phyloP scores from a whole-genome alignment of 305 asterid species.

The Petunia hybrid region DNA sequence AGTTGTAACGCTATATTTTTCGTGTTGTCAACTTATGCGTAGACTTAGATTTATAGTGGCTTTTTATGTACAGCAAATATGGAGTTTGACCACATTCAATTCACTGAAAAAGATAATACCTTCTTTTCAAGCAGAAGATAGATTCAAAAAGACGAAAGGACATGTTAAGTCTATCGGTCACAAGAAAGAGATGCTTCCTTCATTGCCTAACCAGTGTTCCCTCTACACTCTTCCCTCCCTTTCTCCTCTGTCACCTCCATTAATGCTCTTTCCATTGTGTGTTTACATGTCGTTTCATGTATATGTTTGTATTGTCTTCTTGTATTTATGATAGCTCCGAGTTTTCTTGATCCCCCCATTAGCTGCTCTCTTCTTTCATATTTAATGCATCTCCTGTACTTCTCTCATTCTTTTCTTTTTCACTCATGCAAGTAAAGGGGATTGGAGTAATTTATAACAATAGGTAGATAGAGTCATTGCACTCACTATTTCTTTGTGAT shows the following conservation, averaged over 20 bases:
- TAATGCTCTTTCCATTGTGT: neutral
- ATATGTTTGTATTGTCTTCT: neutral
- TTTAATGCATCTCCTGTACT: constrained; percentile 13
- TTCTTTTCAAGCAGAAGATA: neutral
- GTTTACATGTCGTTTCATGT: neutral
- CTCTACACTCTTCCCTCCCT: neutral
- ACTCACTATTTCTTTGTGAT: neutral
- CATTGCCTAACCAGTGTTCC: constrained; percentile 24
- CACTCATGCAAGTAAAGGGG: neutral
- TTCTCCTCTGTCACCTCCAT: constrained; percentile 21
- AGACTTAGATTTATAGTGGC: neutral
- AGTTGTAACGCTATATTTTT: too few relatives aligned
- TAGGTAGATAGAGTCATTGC: neutral
- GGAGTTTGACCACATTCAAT: neutral
- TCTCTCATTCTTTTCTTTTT: neutral
- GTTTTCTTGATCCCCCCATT: constrained; percentile 21
- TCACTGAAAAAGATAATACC: neutral
- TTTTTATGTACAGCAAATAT: neutral
- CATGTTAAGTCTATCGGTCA: neutral
- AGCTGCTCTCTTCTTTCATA: constrained; percentile 16
- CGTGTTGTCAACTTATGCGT: too few relatives aligned
- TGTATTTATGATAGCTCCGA: constrained; percentile 23
- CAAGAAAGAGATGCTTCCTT: neutral
- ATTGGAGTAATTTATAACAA: neutral
- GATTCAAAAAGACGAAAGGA: neutral